Percentiles rank a stretch among this genome's conserved stretches.
phyloP scores from a whole-genome alignment of 768 basidiomycete genomes.

The Leccinum fibrillosum region DNA sequence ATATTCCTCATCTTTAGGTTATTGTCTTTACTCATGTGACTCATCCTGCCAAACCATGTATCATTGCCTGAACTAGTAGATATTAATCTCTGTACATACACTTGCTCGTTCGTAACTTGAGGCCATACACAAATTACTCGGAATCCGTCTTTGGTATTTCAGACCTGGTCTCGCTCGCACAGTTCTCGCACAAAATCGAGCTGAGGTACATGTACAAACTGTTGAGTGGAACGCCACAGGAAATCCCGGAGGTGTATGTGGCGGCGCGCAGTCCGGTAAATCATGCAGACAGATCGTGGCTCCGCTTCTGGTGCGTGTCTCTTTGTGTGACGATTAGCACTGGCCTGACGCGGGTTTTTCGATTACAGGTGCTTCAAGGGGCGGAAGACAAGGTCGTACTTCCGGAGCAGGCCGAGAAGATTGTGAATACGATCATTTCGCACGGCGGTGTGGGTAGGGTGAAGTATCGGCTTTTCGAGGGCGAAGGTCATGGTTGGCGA shows the following conservation, averaged over 20 bases:
- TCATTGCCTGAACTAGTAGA: not conserved
- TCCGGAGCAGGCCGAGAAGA: slow-evolving; percentile 37
- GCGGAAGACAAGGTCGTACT: slow-evolving; percentile 61
- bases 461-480: slow-evolving; percentile 40
- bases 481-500: slow-evolving; percentile 45
- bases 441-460: too few relatives aligned
- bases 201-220: slow-evolving; percentile 55
- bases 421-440: too few relatives aligned
- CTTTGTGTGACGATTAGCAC: too few relatives aligned
- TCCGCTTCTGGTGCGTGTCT: slow-evolving; percentile 58
- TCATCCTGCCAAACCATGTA: not conserved
- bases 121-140: not conserved
- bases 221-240: slow-evolving; percentile 53
- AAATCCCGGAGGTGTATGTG: slow-evolving; percentile 55
- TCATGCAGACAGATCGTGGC: slow-evolving; percentile 58
- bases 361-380: slow-evolving; percentile 64
- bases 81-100: slow-evolving; percentile 14
- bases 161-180: slow-evolving; percentile 52
- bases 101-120: not conserved
- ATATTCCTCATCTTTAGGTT: not conserved
- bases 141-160: slow-evolving; percentile 55
- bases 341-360: slow-evolving; percentile 2
- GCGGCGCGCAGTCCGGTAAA: slow-evolving; percentile 62
- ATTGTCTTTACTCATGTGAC: not conserved
- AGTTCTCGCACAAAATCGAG: slow-evolving; percentile 74